Base-by-base conservation (phyloP, 2,329 filamentous ascomycete genomes). In the Dactylonectria estremocensis region DNA sequence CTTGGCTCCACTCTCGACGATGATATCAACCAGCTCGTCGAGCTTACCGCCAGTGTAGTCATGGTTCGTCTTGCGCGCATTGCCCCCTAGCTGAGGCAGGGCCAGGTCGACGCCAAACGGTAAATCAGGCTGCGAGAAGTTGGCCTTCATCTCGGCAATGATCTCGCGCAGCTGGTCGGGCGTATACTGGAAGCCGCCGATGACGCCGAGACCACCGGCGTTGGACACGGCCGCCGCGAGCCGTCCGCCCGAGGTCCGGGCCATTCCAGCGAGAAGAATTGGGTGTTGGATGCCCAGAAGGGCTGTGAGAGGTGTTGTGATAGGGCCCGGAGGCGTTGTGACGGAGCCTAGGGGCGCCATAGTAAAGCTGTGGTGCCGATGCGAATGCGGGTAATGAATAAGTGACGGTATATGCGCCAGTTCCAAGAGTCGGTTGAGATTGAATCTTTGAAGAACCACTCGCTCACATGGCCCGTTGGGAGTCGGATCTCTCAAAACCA, bases 61-160 rank as follows among this genome's bases (percentile, higher is more conserved):
- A 82, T 97, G 94, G 83, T 98, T 98, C 3, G 95, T 98, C 80
- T 93, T 93, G 71, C 95, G 90, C 7, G 95, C 95, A 37, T 83
- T 86, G 46, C 92, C 94, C 64, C 95, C 95, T 62, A 98, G 86
- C 83, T 98, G 95, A 1, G 95, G 95, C 13, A 98, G 88, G 0
- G 95, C 95, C 2, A 98, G 90, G 80, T 98, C 95, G 35, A 98
- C 90, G 73, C 95, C 95, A 79, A 98, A 98, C 0, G 95, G 93
- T 5, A 97, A 87, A 50, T 87, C 86, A 0, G 92, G 90, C 58
- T 87, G 84, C 5, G 76, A 76, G 2, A 98, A 89, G 71, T 92
- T 86, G 13, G 90, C 86, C 84, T 98, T 98, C 77, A 98, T 90
- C 79, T 97, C 94, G 71, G 91, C 89, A 73, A 98, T 90, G 83